A percentile compares a stretch with the other conserved stretches of the same genome.
Conservation (phyloP, 176 grass and related monocot genomes). For the Olyra latifolia region DNA sequence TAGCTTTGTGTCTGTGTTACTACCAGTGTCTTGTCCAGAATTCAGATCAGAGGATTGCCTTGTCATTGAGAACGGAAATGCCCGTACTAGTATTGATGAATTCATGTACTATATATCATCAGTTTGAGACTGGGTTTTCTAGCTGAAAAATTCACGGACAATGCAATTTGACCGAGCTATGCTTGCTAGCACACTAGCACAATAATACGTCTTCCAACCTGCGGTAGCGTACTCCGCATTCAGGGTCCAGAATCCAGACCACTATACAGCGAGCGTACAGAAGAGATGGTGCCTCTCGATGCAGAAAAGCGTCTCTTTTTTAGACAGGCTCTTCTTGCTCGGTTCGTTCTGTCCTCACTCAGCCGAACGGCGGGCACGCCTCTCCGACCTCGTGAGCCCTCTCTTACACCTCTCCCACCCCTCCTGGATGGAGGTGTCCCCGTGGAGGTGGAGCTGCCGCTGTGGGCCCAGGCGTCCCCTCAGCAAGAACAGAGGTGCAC, state of each 20-base stretch:
- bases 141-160: background rate
- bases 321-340: background rate
- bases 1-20: background rate
- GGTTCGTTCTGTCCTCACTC: background rate
- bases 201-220: background rate
- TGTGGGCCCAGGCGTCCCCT: constrained; percentile 25
- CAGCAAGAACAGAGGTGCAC: constrained; percentile 17
- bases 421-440: constrained; percentile 30
- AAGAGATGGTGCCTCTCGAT: background rate
- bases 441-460: constrained; percentile 30
- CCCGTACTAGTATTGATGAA: background rate
- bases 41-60: background rate
- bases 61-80: background rate
- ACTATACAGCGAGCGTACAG: background rate
- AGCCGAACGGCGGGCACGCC: background rate
- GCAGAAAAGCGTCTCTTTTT: background rate
- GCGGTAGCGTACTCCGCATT: background rate
- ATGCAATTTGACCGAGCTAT: no score
- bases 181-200: no score
- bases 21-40: no score
- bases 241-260: background rate
- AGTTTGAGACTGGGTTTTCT: background rate
- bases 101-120: background rate
- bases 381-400: background rate
- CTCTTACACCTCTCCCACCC: no score